Percentiles rank a stretch among this genome's conserved stretches.
These are phyloP conservation scores for Fraxinus excelsior DNA, from an alignment of 257 asterid genomes.

Conservation along the genomic window DNA sequence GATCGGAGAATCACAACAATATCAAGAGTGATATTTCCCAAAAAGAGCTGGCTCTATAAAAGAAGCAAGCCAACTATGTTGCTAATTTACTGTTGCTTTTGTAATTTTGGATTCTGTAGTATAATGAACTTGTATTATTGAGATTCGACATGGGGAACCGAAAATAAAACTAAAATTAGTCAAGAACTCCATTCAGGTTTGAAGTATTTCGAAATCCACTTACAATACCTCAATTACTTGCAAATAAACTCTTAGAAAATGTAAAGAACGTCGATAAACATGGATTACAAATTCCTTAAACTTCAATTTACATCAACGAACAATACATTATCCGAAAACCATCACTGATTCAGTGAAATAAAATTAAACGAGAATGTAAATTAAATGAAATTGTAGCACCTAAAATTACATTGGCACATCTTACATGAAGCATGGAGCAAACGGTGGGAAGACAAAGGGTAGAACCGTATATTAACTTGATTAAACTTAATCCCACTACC, in stretches of 20 bases:
- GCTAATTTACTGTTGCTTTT: background rate
- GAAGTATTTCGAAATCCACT: background rate
- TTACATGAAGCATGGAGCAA: conserved; percentile 55
- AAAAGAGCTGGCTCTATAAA: background rate
- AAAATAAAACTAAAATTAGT: background rate
- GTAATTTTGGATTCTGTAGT: background rate
- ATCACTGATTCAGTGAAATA: background rate
- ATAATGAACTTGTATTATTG: background rate
- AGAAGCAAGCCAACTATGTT: background rate
- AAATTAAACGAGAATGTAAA: background rate
- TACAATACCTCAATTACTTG: background rate
- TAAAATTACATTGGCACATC: conserved; percentile 67
- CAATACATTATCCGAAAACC: background rate
- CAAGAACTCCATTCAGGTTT: background rate
- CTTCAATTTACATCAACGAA: background rate
- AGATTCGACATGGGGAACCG: background rate
- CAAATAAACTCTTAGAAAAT: background rate
- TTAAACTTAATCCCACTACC: conserved; percentile 36
- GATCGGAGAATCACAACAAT: too few species aligned
- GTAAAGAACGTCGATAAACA: background rate
- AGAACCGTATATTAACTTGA: conserved; percentile 36
- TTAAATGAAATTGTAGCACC: conserved; percentile 40
- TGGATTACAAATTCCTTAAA: background rate
- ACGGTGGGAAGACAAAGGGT: conserved; percentile 47
- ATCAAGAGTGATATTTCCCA: background rate